phyloP scores from a whole-genome alignment of 1,284 basidiomycete genomes.

The Naganishia liquefaciens region DNA sequence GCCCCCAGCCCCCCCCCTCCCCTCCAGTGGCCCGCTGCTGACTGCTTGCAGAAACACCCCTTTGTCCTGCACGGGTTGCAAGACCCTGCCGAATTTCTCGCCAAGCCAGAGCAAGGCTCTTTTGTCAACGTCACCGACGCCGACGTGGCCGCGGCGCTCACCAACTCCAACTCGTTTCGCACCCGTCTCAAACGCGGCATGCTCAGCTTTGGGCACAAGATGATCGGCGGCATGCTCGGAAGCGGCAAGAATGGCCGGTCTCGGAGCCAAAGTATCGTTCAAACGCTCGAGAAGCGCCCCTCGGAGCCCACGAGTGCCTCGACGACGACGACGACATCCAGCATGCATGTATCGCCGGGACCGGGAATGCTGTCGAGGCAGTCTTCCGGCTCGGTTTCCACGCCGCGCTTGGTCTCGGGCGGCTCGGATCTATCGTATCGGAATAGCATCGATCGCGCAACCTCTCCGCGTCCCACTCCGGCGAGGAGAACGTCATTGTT shows the following conservation, averaged over 20 bases:
- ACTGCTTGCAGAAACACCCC: constrained; percentile 51
- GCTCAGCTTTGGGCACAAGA: constrained; percentile 44
- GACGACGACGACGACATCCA: constrained; percentile 33
- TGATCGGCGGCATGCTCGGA: constrained; percentile 42
- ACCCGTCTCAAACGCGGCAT: constrained; percentile 47
- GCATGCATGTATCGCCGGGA: constrained; percentile 22
- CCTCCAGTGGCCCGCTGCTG: constrained; percentile 1
- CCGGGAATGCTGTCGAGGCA: constrained; percentile 26
- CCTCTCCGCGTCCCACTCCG: constrained; percentile 5
- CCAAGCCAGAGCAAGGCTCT: constrained; percentile 66
- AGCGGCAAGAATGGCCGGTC: constrained; percentile 36
- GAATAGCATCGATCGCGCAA: neutral
- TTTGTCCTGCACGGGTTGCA: constrained; percentile 78
- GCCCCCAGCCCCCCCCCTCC: neutral
- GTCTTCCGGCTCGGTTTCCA: constrained; percentile 3
- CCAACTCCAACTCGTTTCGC: constrained; percentile 44
- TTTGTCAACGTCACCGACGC: constrained; percentile 72
- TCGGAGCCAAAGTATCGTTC: constrained; percentile 43
- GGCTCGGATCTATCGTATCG: constrained; percentile 17
- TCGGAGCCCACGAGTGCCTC: constrained; percentile 30
- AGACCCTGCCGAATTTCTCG: constrained; percentile 74
- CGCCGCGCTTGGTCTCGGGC: constrained; percentile 14
- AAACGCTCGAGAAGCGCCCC: constrained; percentile 32
- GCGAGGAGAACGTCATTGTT: constrained; percentile 20
- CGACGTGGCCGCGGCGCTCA: constrained; percentile 76